Conservation (phyloP, 345 rosid genomes). For the Gossypium turneri region DNA sequence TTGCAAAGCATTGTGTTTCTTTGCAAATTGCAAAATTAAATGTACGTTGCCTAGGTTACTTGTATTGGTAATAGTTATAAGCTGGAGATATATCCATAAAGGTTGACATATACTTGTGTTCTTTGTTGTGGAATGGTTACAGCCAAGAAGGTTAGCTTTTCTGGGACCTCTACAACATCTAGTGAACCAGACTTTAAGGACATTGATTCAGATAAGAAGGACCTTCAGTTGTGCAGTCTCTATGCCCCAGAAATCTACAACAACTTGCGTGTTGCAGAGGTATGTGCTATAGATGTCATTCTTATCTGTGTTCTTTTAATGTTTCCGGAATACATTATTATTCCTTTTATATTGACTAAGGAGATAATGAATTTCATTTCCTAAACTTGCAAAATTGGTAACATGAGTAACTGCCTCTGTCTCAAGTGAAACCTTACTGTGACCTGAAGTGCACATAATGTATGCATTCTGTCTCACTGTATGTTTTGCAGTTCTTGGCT, state of each 20-base stretch:
- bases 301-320: not conserved
- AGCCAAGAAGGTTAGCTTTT: slow-evolving; percentile 34
- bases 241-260: slow-evolving; percentile 70
- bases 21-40: not conserved
- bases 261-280: slow-evolving; percentile 82
- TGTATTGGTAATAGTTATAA: slow-evolving; percentile 1
- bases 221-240: slow-evolving; percentile 69
- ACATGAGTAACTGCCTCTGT: not conserved
- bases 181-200: slow-evolving; percentile 39
- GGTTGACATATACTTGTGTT: not conserved
- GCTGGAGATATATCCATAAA: not conserved
- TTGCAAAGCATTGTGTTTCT: not conserved
- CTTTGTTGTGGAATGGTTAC: slow-evolving; percentile 21
- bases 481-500: not conserved
- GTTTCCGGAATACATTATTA: not conserved
- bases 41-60: not conserved
- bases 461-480: not conserved
- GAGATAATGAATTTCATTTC: slow-evolving; percentile 9
- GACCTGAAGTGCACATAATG: not conserved
- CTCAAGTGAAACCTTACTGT: not conserved
- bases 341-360: not conserved
- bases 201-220: slow-evolving; percentile 60
- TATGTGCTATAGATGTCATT: slow-evolving; percentile 24
- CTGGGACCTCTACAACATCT: slow-evolving; percentile 26
- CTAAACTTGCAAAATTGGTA: slow-evolving; percentile 1